phyloP scores from a whole-genome alignment of 192 early-diverging fungal species.

The Phlyctochytrium planicorne region DNA sequence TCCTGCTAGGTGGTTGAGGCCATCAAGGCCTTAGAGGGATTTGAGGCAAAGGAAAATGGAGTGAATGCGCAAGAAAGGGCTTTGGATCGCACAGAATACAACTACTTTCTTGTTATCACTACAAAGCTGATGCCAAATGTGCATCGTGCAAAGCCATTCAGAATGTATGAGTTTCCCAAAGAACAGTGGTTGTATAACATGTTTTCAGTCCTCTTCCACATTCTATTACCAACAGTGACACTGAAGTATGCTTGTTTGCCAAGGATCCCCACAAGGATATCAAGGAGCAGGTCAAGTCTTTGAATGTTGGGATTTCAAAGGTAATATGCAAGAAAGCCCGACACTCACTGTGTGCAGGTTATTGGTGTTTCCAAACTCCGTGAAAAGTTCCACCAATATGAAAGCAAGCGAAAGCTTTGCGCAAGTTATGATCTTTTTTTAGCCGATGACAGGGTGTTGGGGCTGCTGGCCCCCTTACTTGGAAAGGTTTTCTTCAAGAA shows the following conservation, averaged over 20 bases:
- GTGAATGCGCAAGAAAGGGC: slow-evolving; percentile 44
- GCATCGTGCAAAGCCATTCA: slow-evolving; percentile 61
- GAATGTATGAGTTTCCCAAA: slow-evolving; percentile 52
- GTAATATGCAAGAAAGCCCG: too few relatives aligned
- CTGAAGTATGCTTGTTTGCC: slow-evolving; percentile 81
- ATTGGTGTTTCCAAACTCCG: slow-evolving; percentile 77
- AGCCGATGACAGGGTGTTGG: slow-evolving; percentile 79
- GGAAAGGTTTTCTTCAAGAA: slow-evolving; percentile 81
- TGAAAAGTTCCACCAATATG: slow-evolving; percentile 76
- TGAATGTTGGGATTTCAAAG: slow-evolving; percentile 60
- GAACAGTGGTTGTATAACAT: neutral
- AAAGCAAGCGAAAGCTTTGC: slow-evolving; percentile 76
- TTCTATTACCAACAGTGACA: neutral
- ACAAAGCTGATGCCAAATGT: slow-evolving; percentile 68
- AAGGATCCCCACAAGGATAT: slow-evolving; percentile 79
- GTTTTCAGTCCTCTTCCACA: neutral
- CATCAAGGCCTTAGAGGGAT: slow-evolving; percentile 56
- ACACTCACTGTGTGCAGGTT: too few relatives aligned
- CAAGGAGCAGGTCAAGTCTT: too few relatives aligned
- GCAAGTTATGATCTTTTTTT: slow-evolving; percentile 85
- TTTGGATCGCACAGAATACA: slow-evolving; percentile 38
- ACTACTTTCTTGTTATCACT: slow-evolving; percentile 64
- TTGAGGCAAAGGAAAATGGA: slow-evolving; percentile 27
- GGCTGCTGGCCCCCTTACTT: slow-evolving; percentile 71
- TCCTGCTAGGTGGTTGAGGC: slow-evolving; percentile 50